These are phyloP conservation scores for Phoma herbarum DNA, from an alignment of 2,329 filamentous ascomycete genomes.

Conservation along the genomic window DNA sequence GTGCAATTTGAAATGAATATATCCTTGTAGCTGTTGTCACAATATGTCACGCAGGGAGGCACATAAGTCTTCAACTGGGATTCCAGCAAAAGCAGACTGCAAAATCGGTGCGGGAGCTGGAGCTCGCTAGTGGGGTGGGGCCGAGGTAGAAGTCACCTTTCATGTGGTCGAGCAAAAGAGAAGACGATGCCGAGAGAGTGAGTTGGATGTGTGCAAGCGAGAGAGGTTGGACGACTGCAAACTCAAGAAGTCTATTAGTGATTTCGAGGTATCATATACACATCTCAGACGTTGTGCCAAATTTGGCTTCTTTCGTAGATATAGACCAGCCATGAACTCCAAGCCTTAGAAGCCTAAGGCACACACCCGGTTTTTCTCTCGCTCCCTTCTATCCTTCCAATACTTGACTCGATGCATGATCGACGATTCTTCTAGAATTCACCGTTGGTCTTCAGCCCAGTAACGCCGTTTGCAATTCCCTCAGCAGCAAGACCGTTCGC, in stretches of 20 bases:
- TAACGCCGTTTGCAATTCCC: constrained; percentile 37
- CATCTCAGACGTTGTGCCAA: constrained; percentile 6
- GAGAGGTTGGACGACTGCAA: not conserved
- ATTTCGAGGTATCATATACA: constrained; percentile 24
- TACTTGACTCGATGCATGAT: too few species aligned
- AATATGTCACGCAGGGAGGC: too few species aligned
- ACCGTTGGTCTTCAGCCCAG: constrained; percentile 33
- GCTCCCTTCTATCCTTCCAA: not conserved
- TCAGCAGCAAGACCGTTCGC: constrained; percentile 26
- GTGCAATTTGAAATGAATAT: not conserved
- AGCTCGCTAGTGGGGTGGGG: not conserved
- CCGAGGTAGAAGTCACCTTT: too few species aligned
- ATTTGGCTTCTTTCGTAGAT: constrained; percentile 17
- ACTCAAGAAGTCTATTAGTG: not conserved
- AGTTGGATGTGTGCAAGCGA: not conserved
- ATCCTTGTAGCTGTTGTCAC: too few species aligned
- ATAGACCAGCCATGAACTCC: constrained; percentile 6
- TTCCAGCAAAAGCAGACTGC: too few species aligned
- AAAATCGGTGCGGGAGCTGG: not conserved
- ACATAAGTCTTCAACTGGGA: too few species aligned
- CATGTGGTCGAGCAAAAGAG: too few species aligned
- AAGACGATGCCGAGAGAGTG: not conserved
- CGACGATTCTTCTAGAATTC: constrained; percentile 26
- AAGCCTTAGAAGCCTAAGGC: not conserved
- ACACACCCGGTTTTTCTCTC: not conserved